These are phyloP conservation scores for Saitozyma sp. DNA, from an alignment of 768 basidiomycete genomes.

Conservation along the genomic window DNA sequence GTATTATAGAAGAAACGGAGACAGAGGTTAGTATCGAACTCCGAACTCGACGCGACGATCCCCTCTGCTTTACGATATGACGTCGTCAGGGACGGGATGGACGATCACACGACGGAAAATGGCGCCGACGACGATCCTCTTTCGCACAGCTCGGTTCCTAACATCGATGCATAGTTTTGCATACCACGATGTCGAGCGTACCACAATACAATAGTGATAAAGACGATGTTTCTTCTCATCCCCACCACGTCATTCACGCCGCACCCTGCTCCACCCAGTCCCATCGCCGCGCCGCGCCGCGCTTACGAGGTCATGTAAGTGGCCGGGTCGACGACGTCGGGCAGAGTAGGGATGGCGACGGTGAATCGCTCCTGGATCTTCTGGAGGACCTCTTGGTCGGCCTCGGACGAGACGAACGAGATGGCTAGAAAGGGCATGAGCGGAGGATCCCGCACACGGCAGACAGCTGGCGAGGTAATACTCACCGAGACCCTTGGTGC, in stretches of 20 bases:
- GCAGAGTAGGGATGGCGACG: constrained; percentile 92
- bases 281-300: not conserved
- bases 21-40: too few species aligned
- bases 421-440: constrained; percentile 59
- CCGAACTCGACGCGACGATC: too few species aligned
- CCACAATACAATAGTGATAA: too few species aligned
- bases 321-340: constrained; percentile 88
- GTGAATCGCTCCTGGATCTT: constrained; percentile 96
- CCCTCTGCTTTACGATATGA: too few species aligned
- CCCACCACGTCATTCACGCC: too few species aligned
- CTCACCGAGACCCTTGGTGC: constrained; percentile 83
- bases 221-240: too few species aligned
- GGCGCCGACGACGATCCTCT: not conserved
- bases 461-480: constrained; percentile 1
- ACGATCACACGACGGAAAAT: not conserved
- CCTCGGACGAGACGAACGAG: constrained; percentile 90
- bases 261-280: too few species aligned
- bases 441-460: not conserved
- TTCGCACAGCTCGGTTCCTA: not conserved
- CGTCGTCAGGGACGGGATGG: too few species aligned
- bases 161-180: not conserved
- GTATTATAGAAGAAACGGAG: too few species aligned
- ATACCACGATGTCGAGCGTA: not conserved
- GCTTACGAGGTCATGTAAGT: constrained; percentile 64
- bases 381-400: constrained; percentile 89